Conservation (phyloP, 345 rosid species). For the Reutealis trisperma region DNA sequence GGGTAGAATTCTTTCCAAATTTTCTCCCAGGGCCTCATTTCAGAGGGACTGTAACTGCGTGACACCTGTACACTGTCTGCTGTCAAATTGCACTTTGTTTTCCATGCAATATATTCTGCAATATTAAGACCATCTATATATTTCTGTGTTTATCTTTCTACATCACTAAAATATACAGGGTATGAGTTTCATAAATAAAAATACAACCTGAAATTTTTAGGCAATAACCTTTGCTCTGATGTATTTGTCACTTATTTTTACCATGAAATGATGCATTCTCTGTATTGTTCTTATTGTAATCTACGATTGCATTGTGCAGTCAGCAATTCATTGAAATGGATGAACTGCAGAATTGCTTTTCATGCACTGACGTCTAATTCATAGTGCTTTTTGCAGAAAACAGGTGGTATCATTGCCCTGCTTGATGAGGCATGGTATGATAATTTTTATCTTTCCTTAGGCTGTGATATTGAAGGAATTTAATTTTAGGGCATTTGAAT, state of each 20-base stretch:
- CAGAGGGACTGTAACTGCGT: neutral
- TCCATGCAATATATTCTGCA: neutral
- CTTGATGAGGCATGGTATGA: slow-evolving; percentile 94
- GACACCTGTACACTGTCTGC: neutral
- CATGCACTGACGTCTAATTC: slow-evolving; percentile 25
- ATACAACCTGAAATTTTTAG: neutral
- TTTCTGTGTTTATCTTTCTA: neutral
- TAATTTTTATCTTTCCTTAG: slow-evolving; percentile 14
- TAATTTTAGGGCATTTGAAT: neutral
- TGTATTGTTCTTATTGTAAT: neutral
- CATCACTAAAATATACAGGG: too few relatives aligned
- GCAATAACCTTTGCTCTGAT: neutral
- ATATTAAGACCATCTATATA: neutral
- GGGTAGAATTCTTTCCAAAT: neutral
- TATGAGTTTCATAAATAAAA: neutral
- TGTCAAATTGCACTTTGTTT: neutral
- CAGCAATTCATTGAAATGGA: neutral
- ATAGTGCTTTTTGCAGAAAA: slow-evolving; percentile 63
- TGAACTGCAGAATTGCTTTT: slow-evolving; percentile 20
- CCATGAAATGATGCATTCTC: neutral
- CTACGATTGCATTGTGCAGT: neutral
- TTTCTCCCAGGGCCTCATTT: neutral
- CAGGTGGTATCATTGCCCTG: slow-evolving; percentile 85
- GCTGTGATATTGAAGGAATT: slow-evolving; percentile 15
- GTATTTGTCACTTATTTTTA: neutral